Percentiles rank a stretch among this genome's conserved stretches.
Conservation (phyloP, 805 yeast species). For the Clavispora carvajalis region DNA sequence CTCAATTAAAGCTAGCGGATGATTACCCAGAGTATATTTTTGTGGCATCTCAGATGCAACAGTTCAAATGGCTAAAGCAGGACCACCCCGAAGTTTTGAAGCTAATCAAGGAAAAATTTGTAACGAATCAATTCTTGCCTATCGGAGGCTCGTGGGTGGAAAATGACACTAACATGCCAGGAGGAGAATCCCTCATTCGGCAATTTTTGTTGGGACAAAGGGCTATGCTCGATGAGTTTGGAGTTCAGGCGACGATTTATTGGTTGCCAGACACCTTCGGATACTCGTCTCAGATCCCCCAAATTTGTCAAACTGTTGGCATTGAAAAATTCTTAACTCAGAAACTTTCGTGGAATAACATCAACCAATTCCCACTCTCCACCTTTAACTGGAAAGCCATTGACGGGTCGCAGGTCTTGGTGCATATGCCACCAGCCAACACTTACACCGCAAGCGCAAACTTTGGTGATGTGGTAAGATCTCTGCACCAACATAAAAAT, state of each 20-base stretch:
- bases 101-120: slow-evolving; percentile 59
- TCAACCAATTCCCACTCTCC: slow-evolving; percentile 81
- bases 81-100: slow-evolving; percentile 81
- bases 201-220: slow-evolving; percentile 90
- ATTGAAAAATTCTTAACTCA: slow-evolving; percentile 85
- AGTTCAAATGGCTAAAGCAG: slow-evolving; percentile 82
- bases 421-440: slow-evolving; percentile 97
- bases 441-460: slow-evolving; percentile 93
- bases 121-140: slow-evolving; percentile 74
- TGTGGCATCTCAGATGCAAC: slow-evolving; percentile 95
- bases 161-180: slow-evolving; percentile 93
- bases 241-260: slow-evolving; percentile 65
- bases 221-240: slow-evolving; percentile 76
- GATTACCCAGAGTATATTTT: slow-evolving; percentile 89
- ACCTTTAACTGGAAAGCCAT: slow-evolving; percentile 95
- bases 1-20: slow-evolving; percentile 80
- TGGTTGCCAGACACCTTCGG: slow-evolving; percentile 99
- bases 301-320: slow-evolving; percentile 81
- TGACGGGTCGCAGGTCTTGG: slow-evolving; percentile 88
- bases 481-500: slow-evolving; percentile 77
- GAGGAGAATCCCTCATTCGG: slow-evolving; percentile 84
- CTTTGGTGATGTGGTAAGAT: slow-evolving; percentile 85
- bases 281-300: slow-evolving; percentile 92
- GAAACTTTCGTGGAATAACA: slow-evolving; percentile 93
- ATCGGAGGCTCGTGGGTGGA: slow-evolving; percentile 99